phyloP scores from a whole-genome alignment of 352 stramenopile species.

The Elongisporangium prolatum region DNA sequence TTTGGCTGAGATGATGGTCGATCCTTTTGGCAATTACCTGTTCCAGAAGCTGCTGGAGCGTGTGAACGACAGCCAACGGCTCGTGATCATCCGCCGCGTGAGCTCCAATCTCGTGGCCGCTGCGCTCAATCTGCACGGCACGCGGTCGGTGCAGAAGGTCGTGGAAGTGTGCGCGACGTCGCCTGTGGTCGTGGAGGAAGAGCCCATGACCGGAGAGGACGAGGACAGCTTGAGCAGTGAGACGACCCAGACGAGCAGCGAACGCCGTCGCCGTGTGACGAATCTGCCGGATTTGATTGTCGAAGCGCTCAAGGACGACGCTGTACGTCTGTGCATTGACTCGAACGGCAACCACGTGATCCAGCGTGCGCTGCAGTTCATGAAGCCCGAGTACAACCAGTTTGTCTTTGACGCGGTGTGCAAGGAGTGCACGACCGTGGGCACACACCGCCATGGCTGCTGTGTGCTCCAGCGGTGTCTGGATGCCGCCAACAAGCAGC shows the following conservation, averaged over 20 bases:
- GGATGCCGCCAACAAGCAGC: slow-evolving; percentile 86
- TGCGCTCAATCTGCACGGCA: slow-evolving; percentile 97
- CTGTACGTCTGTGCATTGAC: slow-evolving; percentile 95
- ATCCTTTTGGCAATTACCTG: slow-evolving; percentile 99
- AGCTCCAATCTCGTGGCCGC: slow-evolving; percentile 92
- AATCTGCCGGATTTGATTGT: slow-evolving; percentile 92
- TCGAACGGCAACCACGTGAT: slow-evolving; percentile 98
- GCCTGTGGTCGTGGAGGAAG: slow-evolving; percentile 56
- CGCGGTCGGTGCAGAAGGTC: slow-evolving; percentile 97
- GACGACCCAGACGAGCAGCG: slow-evolving; percentile 13
- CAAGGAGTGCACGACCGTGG: slow-evolving; percentile 93
- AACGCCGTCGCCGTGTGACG: slow-evolving; percentile 13
- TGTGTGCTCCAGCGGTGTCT: slow-evolving; percentile 97
- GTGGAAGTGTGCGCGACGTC: slow-evolving; percentile 93
- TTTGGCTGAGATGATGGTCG: slow-evolving; percentile 97
- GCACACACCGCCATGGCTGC: slow-evolving; percentile 96
- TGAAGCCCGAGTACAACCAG: slow-evolving; percentile 92
- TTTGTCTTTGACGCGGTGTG: slow-evolving; percentile 98
- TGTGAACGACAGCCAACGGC: slow-evolving; percentile 85
- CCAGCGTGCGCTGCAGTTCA: slow-evolving; percentile 93
- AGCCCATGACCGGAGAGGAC: slow-evolving; percentile 34
- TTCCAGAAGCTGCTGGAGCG: slow-evolving; percentile 99
- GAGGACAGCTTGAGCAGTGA: slow-evolving; percentile 33
- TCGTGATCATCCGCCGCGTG: slow-evolving; percentile 93
- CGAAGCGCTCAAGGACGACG: slow-evolving; percentile 90